Base-by-base conservation (phyloP, 2,329 filamentous ascomycete genomes). In the Trichoderma gracile region DNA sequence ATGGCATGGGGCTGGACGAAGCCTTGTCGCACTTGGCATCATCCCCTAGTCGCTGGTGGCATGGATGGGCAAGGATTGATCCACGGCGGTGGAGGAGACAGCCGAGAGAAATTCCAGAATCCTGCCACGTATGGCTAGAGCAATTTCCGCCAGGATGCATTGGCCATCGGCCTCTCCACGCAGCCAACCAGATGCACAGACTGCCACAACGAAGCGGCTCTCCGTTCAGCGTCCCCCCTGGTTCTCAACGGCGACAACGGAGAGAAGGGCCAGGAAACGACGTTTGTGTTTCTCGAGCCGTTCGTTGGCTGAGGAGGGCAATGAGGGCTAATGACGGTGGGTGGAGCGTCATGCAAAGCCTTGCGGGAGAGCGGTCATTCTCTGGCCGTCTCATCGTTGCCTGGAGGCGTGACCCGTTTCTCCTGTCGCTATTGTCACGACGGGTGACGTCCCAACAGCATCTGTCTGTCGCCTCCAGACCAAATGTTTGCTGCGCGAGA, bases 41-140 rank as follows among this genome's bases (percentile, higher is more conserved):
- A 38, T 38, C 33, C 33, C 57, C 57, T 52, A 40, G 42, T 58
- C 43, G 27, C 43, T 27, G 25, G 45, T 42, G 49, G 46, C 49
- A 61, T 53, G 66, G 69, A 50, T 15, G 14, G 42, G 38, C 61
- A 58, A 58, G 65, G 69, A 33, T 38, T 45, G 33, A 19, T 38
- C 33, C 45, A 56, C 40, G 64, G 33, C 23, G 19, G 58, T 54
- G 63, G 47, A 61, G 38, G 58, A 60, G 19, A 45, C 45, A 54
- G 58, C 58, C 58, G 58, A 62, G 58, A 62, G 72, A 68, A 64
- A 69, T 78, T 78, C 76, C 72, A 71, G 76, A 78, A 78, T 68
- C 71, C 70, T 77, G 71, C 74, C 71, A 62, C 56, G 61, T 38
- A 38, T n/a, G 68, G 74, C 60, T 76, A 76, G 74, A 65, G 50